phyloP scores from a whole-genome alignment of 345 rosid species.

The Angophora floribunda region DNA sequence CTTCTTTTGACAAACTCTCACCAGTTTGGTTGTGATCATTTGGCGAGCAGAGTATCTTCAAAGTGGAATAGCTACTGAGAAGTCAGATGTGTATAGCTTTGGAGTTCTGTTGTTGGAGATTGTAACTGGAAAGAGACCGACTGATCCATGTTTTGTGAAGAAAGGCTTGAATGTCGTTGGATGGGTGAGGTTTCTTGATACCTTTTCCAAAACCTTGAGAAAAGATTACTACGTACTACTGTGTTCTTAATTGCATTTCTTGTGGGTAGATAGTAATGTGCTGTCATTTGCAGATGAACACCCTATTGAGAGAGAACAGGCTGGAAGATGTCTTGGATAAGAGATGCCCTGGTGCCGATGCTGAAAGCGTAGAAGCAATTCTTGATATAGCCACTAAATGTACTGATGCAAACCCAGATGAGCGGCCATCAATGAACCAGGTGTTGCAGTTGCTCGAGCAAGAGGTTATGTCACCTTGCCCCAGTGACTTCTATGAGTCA shows the following conservation, averaged over 20 bases:
- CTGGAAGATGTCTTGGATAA: slow-evolving; percentile 67
- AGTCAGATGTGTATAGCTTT: slow-evolving; percentile 93
- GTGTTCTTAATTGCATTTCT: neutral
- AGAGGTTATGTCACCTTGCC: slow-evolving; percentile 89
- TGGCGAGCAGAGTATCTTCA: slow-evolving; percentile 64
- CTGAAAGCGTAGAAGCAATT: slow-evolving; percentile 69
- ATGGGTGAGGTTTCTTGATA: slow-evolving; percentile 50
- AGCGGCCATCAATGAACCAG: slow-evolving; percentile 84
- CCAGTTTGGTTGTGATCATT: neutral
- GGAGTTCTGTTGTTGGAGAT: slow-evolving; percentile 93
- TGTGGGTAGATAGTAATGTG: neutral
- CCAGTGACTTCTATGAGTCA: slow-evolving; percentile 78
- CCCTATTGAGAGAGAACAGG: slow-evolving; percentile 59
- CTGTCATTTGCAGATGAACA: slow-evolving; percentile 58
- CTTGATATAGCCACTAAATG: slow-evolving; percentile 79
- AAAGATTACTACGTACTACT: neutral
- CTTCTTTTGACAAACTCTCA: neutral
- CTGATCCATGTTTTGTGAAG: slow-evolving; percentile 68
- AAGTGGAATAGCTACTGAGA: slow-evolving; percentile 90
- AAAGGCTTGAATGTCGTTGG: slow-evolving; percentile 90
- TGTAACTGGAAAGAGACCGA: slow-evolving; percentile 84
- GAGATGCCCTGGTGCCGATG: slow-evolving; percentile 46
- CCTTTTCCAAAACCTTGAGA: neutral
- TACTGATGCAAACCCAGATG: slow-evolving; percentile 73
- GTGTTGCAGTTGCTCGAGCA: slow-evolving; percentile 83